Evolutionary conservation across 176 grass and related monocot genomes (phyloP).

Genomic region (Eleusine indica): DNA sequence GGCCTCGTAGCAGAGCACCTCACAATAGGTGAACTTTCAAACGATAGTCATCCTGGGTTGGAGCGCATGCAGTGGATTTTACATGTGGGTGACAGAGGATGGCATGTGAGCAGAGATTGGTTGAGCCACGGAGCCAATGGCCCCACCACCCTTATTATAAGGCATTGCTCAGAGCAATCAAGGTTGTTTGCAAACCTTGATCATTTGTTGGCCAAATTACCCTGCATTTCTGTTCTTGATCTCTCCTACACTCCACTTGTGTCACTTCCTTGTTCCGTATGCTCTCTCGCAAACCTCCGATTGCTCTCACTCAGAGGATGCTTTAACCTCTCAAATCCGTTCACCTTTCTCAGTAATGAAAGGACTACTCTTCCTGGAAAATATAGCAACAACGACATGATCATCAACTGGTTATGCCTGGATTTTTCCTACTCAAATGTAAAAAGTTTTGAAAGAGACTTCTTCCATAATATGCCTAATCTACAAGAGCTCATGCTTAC

Average conservation of each 20-base stretch:
- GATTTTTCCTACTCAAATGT: neutral
- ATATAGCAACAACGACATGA: neutral
- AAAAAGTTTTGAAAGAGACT: neutral
- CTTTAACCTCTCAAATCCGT: neutral
- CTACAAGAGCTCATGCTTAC: neutral
- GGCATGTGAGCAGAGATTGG: neutral
- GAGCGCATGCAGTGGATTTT: constrained; percentile 22
- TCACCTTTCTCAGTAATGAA: neutral
- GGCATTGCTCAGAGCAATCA: constrained; percentile 1
- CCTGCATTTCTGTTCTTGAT: neutral
- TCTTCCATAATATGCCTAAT: neutral
- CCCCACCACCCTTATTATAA: neutral
- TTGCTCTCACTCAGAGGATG: neutral
- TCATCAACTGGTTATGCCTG: neutral
- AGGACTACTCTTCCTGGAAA: neutral
- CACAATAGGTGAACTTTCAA: neutral
- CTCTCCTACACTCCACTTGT: neutral
- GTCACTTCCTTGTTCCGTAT: neutral
- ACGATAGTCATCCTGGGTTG: neutral
- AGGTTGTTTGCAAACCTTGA: neutral
- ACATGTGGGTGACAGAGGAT: neutral
- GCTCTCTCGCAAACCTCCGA: neutral
- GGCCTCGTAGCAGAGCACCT: neutral
- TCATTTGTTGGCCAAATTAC: neutral
- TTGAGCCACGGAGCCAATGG: neutral